A percentile compares a stretch with the other conserved stretches of the same genome.
Evolutionary conservation across 2,329 filamentous ascomycete genomes (phyloP).

Genomic region (Cytospora mali): DNA sequence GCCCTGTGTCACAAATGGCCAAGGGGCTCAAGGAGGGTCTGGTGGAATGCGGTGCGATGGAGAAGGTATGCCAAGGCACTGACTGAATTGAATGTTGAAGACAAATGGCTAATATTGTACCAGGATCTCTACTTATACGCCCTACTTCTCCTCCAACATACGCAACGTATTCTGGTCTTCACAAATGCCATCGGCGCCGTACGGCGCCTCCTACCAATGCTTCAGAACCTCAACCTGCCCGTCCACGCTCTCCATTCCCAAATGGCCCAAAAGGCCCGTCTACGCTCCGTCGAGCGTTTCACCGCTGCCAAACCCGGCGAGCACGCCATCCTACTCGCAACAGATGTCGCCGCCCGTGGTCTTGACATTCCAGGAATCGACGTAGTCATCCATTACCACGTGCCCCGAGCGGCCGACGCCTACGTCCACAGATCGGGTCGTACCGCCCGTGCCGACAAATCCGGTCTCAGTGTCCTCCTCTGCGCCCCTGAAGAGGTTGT

Average conservation of each 20-base stretch:
- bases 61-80: constrained; percentile 65
- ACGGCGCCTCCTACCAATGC: constrained; percentile 79
- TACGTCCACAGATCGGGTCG: constrained; percentile 96
- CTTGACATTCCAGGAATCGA: constrained; percentile 91
- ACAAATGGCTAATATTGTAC: constrained; percentile 28
- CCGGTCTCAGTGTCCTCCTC: constrained; percentile 81
- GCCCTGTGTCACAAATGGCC: constrained; percentile 88
- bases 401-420: constrained; percentile 85
- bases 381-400: constrained; percentile 91
- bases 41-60: constrained; percentile 87
- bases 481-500: constrained; percentile 90
- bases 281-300: constrained; percentile 92
- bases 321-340: constrained; percentile 78
- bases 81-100: not conserved
- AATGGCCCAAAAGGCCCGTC: constrained; percentile 93
- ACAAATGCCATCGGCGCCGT: constrained; percentile 95
- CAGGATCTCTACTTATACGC: constrained; percentile 92
- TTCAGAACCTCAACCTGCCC: constrained; percentile 79
- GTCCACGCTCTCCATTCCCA: constrained; percentile 83
- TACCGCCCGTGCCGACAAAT: constrained; percentile 79
- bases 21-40: constrained; percentile 83
- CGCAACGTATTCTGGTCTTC: constrained; percentile 83
- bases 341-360: constrained; percentile 90
- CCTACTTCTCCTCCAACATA: constrained; percentile 79
- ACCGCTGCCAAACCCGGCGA: constrained; percentile 59